Evolutionary conservation across 305 asterid genomes (phyloP).

Genomic region (Fraxinus greggii): DNA sequence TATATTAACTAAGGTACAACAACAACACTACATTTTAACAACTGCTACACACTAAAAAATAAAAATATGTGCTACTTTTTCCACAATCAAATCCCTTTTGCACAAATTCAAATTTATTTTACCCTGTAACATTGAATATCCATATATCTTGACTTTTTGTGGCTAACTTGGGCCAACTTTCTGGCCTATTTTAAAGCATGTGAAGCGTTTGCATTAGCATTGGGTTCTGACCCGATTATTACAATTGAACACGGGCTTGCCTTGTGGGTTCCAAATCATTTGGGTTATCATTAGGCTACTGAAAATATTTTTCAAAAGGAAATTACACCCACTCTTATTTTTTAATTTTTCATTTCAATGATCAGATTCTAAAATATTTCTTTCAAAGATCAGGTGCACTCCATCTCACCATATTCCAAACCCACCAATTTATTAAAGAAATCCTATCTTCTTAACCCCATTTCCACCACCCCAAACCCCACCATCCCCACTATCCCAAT

Average conservation of each 20-base stretch:
- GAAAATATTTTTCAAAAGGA: background rate
- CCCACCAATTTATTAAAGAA: too few relatives aligned
- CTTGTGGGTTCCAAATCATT: background rate
- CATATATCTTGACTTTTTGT: background rate
- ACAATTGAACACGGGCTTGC: background rate
- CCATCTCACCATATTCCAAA: too few relatives aligned
- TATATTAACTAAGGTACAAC: slow-evolving; percentile 38
- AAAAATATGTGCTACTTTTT: slow-evolving; percentile 20
- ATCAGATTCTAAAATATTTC: too few relatives aligned
- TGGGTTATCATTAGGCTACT: background rate
- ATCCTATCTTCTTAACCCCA: too few relatives aligned
- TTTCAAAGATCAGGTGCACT: too few relatives aligned
- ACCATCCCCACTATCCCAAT: too few relatives aligned
- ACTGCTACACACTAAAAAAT: slow-evolving; percentile 50
- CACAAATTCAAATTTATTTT: slow-evolving; percentile 20
- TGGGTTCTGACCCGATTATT: too few relatives aligned
- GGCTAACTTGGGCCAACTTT: background rate
- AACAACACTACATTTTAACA: slow-evolving; percentile 43
- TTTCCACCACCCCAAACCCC: too few relatives aligned
- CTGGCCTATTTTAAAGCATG: background rate
- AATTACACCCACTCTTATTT: too few relatives aligned
- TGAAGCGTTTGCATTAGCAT: background rate
- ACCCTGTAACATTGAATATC: background rate
- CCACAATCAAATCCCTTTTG: slow-evolving; percentile 17
- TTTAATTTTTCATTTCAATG: too few relatives aligned